Evolutionary conservation across 2,329 filamentous ascomycete genomes (phyloP).

Genomic region (Sphaerostilbella broomeana): DNA sequence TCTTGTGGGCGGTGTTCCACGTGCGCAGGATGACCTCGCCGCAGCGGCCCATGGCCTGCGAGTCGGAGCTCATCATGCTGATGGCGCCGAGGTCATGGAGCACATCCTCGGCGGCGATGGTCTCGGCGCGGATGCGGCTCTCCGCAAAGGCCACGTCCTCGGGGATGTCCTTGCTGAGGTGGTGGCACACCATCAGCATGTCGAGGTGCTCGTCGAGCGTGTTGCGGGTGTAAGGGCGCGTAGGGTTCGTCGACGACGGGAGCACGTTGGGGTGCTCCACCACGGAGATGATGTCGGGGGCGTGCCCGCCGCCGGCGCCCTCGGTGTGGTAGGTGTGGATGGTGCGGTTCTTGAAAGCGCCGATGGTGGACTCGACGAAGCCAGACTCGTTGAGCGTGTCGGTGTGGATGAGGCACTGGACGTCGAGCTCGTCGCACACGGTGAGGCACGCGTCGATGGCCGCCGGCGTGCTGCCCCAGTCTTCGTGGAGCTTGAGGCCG

Average conservation of each 20-base stretch:
- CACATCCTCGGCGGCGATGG: slow-evolving; percentile 93
- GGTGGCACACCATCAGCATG: slow-evolving; percentile 98
- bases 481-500: slow-evolving; percentile 90
- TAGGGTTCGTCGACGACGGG: slow-evolving; percentile 87
- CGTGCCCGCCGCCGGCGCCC: slow-evolving; percentile 89
- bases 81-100: slow-evolving; percentile 92
- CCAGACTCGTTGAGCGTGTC: slow-evolving; percentile 95
- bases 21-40: slow-evolving; percentile 89
- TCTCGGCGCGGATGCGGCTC: slow-evolving; percentile 88
- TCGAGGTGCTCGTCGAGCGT: slow-evolving; percentile 94
- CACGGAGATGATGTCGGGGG: slow-evolving; percentile 90
- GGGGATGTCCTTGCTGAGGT: slow-evolving; percentile 84
- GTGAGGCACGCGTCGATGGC: slow-evolving; percentile 81
- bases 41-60: slow-evolving; percentile 93
- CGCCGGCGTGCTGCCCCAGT: slow-evolving; percentile 88
- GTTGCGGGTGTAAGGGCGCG: slow-evolving; percentile 81
- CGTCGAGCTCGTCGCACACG: slow-evolving; percentile 84
- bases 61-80: slow-evolving; percentile 95
- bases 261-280: slow-evolving; percentile 86
- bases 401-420: slow-evolving; percentile 91
- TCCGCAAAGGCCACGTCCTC: slow-evolving; percentile 96
- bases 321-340: slow-evolving; percentile 98
- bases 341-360: slow-evolving; percentile 75
- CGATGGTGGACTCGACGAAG: slow-evolving; percentile 89
- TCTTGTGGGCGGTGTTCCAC: slow-evolving; percentile 97